phyloP scores from a whole-genome alignment of 1,284 basidiomycete species.

The Austroboletus niveus region DNA sequence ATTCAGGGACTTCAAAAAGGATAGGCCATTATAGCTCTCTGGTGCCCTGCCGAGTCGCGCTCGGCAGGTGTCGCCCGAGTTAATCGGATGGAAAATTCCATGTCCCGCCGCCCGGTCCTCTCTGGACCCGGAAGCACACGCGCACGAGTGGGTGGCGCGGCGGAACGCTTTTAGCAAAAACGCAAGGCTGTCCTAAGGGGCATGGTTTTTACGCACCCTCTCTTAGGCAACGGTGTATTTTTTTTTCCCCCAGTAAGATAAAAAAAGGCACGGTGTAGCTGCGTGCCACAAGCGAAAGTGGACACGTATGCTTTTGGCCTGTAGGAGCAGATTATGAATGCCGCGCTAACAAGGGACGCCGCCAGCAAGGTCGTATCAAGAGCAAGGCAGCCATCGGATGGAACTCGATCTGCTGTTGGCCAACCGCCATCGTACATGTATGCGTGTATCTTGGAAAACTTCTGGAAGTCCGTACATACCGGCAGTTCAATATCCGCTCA shows the following conservation, averaged over 20 bases:
- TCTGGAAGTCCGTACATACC: slow-evolving; percentile 30
- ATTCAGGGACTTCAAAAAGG: slow-evolving; percentile 10
- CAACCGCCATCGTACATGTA: slow-evolving; percentile 17
- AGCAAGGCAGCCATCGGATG: slow-evolving; percentile 16
- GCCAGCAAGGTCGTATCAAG: slow-evolving; percentile 7
- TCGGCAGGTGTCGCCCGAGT: slow-evolving; percentile 13
- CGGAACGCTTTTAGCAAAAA: slow-evolving; percentile 6
- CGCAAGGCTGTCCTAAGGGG: slow-evolving; percentile 4
- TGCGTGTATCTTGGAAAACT: slow-evolving; percentile 17
- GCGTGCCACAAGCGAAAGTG: slow-evolving; percentile 19
- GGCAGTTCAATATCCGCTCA: slow-evolving; percentile 35
- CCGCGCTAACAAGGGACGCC: slow-evolving; percentile 17
- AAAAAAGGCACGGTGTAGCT: slow-evolving; percentile 12
- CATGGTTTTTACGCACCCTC: slow-evolving; percentile 15
- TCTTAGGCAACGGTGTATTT: not conserved
- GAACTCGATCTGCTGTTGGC: slow-evolving; percentile 19
- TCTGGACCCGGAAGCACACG: slow-evolving; percentile 3
- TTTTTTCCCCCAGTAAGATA: slow-evolving; percentile 7
- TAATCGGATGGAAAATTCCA: slow-evolving; percentile 5
- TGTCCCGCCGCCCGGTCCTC: slow-evolving; percentile 2
- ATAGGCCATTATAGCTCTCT: slow-evolving; percentile 1
- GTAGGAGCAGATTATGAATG: slow-evolving; percentile 21
- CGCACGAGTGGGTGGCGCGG: slow-evolving; percentile 13
- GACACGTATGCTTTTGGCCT: slow-evolving; percentile 12
- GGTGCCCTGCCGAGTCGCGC: slow-evolving; percentile 4